A percentile compares a stretch with the other conserved stretches of the same genome.
Evolutionary conservation across 2,329 filamentous ascomycete species (phyloP).

Genomic region (Aspergillus alliaceus): DNA sequence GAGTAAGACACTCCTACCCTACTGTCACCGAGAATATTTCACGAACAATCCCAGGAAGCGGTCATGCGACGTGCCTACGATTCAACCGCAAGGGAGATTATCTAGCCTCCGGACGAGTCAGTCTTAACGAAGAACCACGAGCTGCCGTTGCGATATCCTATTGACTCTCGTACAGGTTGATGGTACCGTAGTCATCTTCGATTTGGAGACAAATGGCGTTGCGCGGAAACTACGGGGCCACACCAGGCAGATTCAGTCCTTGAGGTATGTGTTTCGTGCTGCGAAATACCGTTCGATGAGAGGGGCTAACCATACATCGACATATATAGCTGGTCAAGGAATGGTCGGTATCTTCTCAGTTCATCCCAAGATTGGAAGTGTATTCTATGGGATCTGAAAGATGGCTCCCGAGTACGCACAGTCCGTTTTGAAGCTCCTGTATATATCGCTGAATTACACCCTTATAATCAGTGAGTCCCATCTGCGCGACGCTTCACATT

Average conservation of each 20-base stretch:
- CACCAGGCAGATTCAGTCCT: constrained; percentile 86
- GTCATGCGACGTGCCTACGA: constrained; percentile 67
- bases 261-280: constrained; percentile 54
- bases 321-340: constrained; percentile 73
- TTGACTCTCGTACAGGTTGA: constrained; percentile 56
- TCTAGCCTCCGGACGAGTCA: constrained; percentile 83
- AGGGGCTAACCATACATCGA: constrained; percentile 3
- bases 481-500: background rate
- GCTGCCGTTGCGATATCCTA: background rate
- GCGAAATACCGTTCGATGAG: background rate
- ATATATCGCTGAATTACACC: constrained; percentile 94
- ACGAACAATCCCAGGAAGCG: constrained; percentile 49
- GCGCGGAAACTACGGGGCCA: constrained; percentile 92
- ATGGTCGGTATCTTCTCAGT: constrained; percentile 86
- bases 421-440: constrained; percentile 90
- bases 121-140: constrained; percentile 17
- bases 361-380: constrained; percentile 96
- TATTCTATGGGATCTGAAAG: constrained; percentile 87
- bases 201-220: constrained; percentile 95
- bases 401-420: constrained; percentile 71
- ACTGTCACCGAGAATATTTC: constrained; percentile 1
- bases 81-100: constrained; percentile 96
- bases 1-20: constrained; percentile 50
- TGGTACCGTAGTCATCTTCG: constrained; percentile 93
- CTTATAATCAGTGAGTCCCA: constrained; percentile 72